These are phyloP conservation scores for Acrocalymma vagum DNA, from an alignment of 2,329 filamentous ascomycete species.

Conservation along the genomic window DNA sequence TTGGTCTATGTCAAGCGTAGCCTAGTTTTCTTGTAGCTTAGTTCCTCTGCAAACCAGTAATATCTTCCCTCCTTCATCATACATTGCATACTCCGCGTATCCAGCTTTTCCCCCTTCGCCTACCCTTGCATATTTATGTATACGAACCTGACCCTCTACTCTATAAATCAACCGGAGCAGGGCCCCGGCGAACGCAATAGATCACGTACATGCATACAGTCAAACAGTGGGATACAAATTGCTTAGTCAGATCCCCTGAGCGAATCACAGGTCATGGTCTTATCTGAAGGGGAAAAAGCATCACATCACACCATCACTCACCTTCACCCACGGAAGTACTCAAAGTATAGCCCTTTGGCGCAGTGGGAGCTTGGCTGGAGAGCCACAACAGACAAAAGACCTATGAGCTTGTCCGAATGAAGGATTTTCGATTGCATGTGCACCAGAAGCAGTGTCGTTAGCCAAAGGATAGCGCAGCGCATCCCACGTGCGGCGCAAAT, in stretches of 20 bases:
- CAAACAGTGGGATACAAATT: constrained; percentile 29
- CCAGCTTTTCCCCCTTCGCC: constrained; percentile 18
- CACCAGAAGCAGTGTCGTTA: too few species aligned
- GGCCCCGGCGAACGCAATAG: constrained; percentile 8
- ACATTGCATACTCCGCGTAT: too few species aligned
- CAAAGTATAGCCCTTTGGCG: too few species aligned
- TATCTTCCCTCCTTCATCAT: too few species aligned
- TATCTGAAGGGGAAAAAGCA: constrained; percentile 31
- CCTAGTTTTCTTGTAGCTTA: too few species aligned
- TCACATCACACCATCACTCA: constrained; percentile 46
- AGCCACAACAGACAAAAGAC: too few species aligned
- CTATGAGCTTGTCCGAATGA: constrained; percentile 10
- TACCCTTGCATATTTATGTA: constrained; percentile 26
- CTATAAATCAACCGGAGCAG: constrained; percentile 14
- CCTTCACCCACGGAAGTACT: constrained; percentile 20
- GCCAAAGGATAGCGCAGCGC: too few species aligned
- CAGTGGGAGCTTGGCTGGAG: too few species aligned
- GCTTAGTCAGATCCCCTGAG: constrained; percentile 30
- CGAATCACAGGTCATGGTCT: constrained; percentile 41
- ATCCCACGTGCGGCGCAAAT: too few species aligned
- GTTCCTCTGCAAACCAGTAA: too few species aligned
- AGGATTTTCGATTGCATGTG: too few species aligned
- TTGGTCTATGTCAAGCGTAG: too few species aligned
- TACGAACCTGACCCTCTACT: constrained; percentile 3
- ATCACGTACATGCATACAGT: constrained; percentile 21